Conservation (phyloP, 192 early-diverging fungal species). For the Phlyctochytrium arcticum region DNA sequence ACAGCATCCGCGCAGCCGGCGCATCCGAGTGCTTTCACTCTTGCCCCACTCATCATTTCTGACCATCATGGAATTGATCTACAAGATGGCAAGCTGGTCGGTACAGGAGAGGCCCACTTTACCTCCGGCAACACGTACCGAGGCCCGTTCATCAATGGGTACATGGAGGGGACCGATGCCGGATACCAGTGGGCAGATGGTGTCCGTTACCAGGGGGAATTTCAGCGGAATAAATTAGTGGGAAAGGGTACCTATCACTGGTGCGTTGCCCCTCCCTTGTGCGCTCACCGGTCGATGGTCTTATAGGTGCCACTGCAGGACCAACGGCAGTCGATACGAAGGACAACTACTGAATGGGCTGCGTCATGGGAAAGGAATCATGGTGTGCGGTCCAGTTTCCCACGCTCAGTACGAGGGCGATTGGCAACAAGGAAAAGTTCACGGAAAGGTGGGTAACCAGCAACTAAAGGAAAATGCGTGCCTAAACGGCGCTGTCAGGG, state of each 20-base stretch:
- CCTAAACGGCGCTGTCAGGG: slow-evolving; percentile 17
- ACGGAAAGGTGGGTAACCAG: slow-evolving; percentile 24
- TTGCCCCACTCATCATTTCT: slow-evolving; percentile 12
- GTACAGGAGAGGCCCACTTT: slow-evolving; percentile 31
- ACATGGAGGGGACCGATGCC: slow-evolving; percentile 42
- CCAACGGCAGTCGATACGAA: slow-evolving; percentile 37
- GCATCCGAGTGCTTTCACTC: not conserved
- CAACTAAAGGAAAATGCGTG: not conserved
- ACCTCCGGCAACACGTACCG: slow-evolving; percentile 32
- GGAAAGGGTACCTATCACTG: slow-evolving; percentile 44
- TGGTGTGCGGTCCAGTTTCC: slow-evolving; percentile 15
- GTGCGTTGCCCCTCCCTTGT: slow-evolving; percentile 9
- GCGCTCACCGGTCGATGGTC: not conserved
- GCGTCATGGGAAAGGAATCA: slow-evolving; percentile 39
- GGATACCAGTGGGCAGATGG: slow-evolving; percentile 43
- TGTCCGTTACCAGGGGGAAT: slow-evolving; percentile 39
- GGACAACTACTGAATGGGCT: slow-evolving; percentile 45
- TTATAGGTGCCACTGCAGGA: slow-evolving; percentile 24
- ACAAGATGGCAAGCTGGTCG: slow-evolving; percentile 18
- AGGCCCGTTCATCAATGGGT: slow-evolving; percentile 35
- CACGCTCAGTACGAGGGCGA: slow-evolving; percentile 34
- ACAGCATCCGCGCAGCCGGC: not conserved
- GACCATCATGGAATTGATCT: not conserved
- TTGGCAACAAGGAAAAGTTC: slow-evolving; percentile 43
- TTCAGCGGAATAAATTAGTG: slow-evolving; percentile 40